Evolutionary conservation across 306 rosid species (phyloP), one percentile per base, ranked within the genome.

Genomic region (Quercus ilex): DNA sequence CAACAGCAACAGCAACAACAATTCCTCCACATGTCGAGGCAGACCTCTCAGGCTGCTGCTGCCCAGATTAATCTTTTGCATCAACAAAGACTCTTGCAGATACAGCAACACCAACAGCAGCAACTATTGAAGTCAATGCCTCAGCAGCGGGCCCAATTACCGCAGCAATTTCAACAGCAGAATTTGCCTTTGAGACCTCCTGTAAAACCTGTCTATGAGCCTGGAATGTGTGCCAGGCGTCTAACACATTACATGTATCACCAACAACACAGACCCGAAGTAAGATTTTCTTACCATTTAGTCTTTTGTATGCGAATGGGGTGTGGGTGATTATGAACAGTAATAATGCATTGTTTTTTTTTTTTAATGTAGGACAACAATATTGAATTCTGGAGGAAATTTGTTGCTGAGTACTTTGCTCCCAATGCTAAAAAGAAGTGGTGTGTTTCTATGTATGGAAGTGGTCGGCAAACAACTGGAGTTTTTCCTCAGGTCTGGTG

Each of bases 371-470:
- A 94, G 99, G 97, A 91, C 80, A 94, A 94, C 85, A 92, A 91
- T 79, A 94, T 94, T 30, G 97, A 92, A 76, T 94, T 94, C 85
- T 94, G 99, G 99, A 94, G 99, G 77, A 92, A 92, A 87, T 94
- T 94, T 91, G 99, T 94, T 78, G 87, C 91, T 5, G 99, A 94
- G 70, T 94, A 89, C 84, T 94, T 87, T 86, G 99, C 96, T 56
- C 97, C 99, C 26, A 87, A 91, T 88, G 99, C 99, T 76, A 94
- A 86, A 85, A 94, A 94, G 92, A 94, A 94, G 85, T 94, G 99
- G 99, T 94, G 99, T 69, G 97, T 94, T 79, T 94, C 99, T 67
- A 87, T 92, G 97, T 94, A 94, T 83, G 99, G 99, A 80, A 88
- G 92, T 86, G 94, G 97, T 76, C 85, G 97, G 67, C 99, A 94